Conservation (phyloP, 768 basidiomycete species). For the Pisolithus microcarpus region DNA sequence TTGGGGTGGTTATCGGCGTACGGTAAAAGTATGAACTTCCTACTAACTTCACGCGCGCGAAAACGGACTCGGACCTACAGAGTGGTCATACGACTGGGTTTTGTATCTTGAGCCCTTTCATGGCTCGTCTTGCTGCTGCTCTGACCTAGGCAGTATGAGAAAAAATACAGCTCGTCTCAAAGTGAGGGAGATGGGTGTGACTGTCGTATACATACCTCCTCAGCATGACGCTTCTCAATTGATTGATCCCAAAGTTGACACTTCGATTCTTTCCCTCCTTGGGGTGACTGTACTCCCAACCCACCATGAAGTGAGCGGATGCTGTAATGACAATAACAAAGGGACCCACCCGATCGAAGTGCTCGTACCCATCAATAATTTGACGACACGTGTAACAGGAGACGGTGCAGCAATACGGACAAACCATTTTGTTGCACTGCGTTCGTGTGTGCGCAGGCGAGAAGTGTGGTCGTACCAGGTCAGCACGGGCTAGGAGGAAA, state of each 20-base stretch:
- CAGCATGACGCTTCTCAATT: slow-evolving; percentile 55
- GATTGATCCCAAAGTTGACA: slow-evolving; percentile 60
- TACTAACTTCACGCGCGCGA: too few species aligned
- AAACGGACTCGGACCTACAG: background rate
- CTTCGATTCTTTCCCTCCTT: slow-evolving; percentile 21
- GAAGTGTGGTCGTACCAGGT: background rate
- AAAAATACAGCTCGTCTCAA: background rate
- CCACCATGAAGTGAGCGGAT: too few species aligned
- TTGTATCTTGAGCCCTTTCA: slow-evolving; percentile 48
- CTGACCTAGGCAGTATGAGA: slow-evolving; percentile 44
- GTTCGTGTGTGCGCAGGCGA: background rate
- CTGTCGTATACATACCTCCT: slow-evolving; percentile 41
- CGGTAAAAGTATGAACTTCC: too few species aligned
- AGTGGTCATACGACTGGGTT: slow-evolving; percentile 47
- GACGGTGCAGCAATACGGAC: slow-evolving; percentile 60
- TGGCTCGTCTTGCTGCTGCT: slow-evolving; percentile 56
- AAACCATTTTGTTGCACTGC: slow-evolving; percentile 91
- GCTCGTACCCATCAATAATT: slow-evolving; percentile 68
- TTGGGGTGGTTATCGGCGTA: too few species aligned
- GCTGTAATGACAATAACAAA: too few species aligned
- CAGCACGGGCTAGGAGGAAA: background rate
- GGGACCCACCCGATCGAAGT: slow-evolving; percentile 50
- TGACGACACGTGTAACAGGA: slow-evolving; percentile 84
- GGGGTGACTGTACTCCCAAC: too few species aligned
- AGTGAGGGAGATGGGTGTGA: background rate